Evolutionary conservation across 1,284 basidiomycete genomes (phyloP).

Genomic region (Tetrapyrgos nigripes): DNA sequence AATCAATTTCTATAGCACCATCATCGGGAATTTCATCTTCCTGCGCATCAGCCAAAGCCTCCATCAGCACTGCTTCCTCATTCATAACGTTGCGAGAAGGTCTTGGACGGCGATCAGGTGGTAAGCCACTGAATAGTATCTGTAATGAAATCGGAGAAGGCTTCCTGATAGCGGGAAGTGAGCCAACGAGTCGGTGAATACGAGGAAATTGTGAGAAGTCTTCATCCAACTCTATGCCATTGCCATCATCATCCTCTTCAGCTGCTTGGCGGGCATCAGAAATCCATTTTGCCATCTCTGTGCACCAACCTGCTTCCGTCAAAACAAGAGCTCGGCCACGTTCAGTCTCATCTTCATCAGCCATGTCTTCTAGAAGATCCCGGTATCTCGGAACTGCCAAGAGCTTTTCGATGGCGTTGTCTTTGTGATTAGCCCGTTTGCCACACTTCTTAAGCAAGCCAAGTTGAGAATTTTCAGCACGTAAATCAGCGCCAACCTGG

Average conservation of each 20-base stretch:
- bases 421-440: neutral
- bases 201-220: too few species aligned
- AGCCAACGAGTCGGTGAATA: neutral
- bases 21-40: conserved; percentile 12
- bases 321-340: conserved; percentile 3
- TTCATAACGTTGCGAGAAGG: neutral
- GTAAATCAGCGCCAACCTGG: neutral
- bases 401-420: neutral
- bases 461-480: neutral
- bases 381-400: conserved; percentile 5
- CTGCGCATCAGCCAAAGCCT: conserved; percentile 13
- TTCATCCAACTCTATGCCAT: neutral
- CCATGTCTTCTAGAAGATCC: conserved; percentile 9
- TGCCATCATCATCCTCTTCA: neutral
- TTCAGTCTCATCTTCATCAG: conserved; percentile 11
- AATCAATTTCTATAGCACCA: conserved; percentile 19
- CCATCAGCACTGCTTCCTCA: conserved; percentile 6
- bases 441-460: neutral
- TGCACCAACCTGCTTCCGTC: conserved; percentile 3
- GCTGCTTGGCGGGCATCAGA: conserved; percentile 7
- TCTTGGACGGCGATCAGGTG: neutral
- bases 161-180: neutral
- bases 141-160: neutral
- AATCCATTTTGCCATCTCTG: conserved; percentile 6
- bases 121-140: neutral